Evolutionary conservation across 345 rosid genomes (phyloP), one percentile per base, ranked within the genome.

Genomic region (Cardiospermum halicacabum): DNA sequence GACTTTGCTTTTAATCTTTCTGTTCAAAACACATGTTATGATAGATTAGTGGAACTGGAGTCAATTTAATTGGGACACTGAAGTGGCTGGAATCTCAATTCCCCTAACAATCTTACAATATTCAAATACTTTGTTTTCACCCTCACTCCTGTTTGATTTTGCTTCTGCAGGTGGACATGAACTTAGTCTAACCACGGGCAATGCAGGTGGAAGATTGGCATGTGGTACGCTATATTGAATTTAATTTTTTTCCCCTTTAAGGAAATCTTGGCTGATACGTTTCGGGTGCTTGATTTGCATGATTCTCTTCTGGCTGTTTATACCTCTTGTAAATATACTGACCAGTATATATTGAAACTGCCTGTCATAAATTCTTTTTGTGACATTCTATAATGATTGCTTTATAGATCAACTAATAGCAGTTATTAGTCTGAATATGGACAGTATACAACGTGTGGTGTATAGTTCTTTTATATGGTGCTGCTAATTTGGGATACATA

Each of bases 131-230:
- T 8, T 34, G 28, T 69, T 62, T 68, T 8, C 49, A 18, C 24
- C 11, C 65, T 78, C 31, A 64, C 54, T 73, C 39, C 24, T 42
- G n/a, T 64, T 76, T 60, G 60, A 43, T 72, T 66, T 28, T 40
- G 69, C 60, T 50, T 56, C 27, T 84, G 37, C 71, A 93, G 97
- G 99, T 66, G 95, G 99, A 59, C 97, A 90, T 73, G 99, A 94
- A 77, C 97, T 94, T 60, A 94, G 99, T 74, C 81, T 85, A 61
- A 74, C 80, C 79, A 94, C 99, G 22, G 99, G 99, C 53, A 94
- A 94, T 65, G 99, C 99, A 55, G 99, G 99, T 7, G 99, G 99
- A 65, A 88, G 99, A 81, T 77, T 94, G 82, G 99, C 99, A 21
- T 94, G 99, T 72, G 97, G 99, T 94, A 88, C 59, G 82, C 75